Evolutionary conservation across 345 rosid species (phyloP), one percentile per base, ranked within the genome.

Genomic region (Linum lewisii): DNA sequence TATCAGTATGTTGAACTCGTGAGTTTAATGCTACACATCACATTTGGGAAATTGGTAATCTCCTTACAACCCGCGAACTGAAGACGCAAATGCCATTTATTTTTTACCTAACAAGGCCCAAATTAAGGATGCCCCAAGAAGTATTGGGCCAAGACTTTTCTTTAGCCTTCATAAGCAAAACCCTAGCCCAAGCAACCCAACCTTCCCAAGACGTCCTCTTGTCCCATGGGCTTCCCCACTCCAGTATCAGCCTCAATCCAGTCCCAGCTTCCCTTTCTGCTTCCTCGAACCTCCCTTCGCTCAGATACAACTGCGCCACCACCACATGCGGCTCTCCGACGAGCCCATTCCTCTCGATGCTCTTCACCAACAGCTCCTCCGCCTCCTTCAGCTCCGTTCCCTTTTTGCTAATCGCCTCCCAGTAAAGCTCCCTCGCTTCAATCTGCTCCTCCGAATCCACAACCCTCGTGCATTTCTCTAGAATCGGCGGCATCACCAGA

Each of bases 211-310:
- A 77, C 81, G 69, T 86, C 75, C 97, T 83, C 81, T 86, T 88
- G 63, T 88, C 98, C 95, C 98, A 84, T 6, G 97, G 87, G 49
- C 88, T 84, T 11, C 94, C 96, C 99, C 97, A 89, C 62, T 85
- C 91, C 80, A 93, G 64, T 21, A 86, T 52, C 24, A 89, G 74
- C 24, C 59, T 70, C 55, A 93, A 75, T 51, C 99, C 99, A 51
- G 32, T 79, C 72, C 67, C 85, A 0, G 87, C 88, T 61, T 72
- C 84, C 44, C 45, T 70, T 64, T 82, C 89, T 0, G 88, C 97
- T 57, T 86, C 97, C 64, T 84, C 79, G 50, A 76, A 87, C 78
- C 71, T 76, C 59, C 86, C 84, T 69, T 70, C 65, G 6, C 76
- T 58, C 67, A 93, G 37, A 34, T 85, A 89, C 53, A 79, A 51